Conservation (phyloP, 352 stramenopile genomes). For the Phytopythium kandeliae region DNA sequence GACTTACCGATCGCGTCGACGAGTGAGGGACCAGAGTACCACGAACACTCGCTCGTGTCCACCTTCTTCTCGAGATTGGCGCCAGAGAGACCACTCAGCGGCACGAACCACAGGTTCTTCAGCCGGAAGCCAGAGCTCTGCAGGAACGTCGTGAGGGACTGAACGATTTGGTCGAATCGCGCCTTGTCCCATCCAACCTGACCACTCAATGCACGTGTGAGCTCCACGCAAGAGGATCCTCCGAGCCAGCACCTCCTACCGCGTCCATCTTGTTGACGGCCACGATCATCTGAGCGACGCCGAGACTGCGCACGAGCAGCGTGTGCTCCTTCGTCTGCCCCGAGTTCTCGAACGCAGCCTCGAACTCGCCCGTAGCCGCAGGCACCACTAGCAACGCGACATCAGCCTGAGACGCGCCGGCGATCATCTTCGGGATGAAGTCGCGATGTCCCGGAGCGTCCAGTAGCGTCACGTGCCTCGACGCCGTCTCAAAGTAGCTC, state of each 20-base stretch:
- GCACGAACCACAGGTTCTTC: conserved; percentile 84
- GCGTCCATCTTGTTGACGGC: conserved; percentile 98
- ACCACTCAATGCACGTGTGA: not conserved
- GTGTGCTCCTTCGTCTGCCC: conserved; percentile 98
- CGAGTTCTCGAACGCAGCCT: conserved; percentile 92
- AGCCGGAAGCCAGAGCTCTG: conserved; percentile 64
- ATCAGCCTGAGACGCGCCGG: conserved; percentile 89
- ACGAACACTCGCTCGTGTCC: conserved; percentile 38
- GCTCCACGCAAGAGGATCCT: not conserved
- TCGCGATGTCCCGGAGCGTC: conserved; percentile 96
- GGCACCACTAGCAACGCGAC: conserved; percentile 94
- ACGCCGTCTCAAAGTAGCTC: conserved; percentile 87
- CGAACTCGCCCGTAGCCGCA: conserved; percentile 92
- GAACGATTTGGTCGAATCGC: conserved; percentile 75
- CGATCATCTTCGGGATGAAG: conserved; percentile 98
- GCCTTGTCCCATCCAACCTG: conserved; percentile 64
- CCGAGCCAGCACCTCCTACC: conserved; percentile 15
- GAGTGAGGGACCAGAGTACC: conserved; percentile 77
- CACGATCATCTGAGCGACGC: conserved; percentile 94
- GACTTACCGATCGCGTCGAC: conserved; percentile 67
- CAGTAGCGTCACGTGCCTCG: conserved; percentile 92
- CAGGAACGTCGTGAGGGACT: conserved; percentile 72
- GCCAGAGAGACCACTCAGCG: conserved; percentile 81
- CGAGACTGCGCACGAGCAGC: conserved; percentile 90
- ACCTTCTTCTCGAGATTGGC: conserved; percentile 76